These are phyloP conservation scores for Phaeosphaeriaceae sp. DNA, from an alignment of 2,329 filamentous ascomycete species.

Conservation along the genomic window DNA sequence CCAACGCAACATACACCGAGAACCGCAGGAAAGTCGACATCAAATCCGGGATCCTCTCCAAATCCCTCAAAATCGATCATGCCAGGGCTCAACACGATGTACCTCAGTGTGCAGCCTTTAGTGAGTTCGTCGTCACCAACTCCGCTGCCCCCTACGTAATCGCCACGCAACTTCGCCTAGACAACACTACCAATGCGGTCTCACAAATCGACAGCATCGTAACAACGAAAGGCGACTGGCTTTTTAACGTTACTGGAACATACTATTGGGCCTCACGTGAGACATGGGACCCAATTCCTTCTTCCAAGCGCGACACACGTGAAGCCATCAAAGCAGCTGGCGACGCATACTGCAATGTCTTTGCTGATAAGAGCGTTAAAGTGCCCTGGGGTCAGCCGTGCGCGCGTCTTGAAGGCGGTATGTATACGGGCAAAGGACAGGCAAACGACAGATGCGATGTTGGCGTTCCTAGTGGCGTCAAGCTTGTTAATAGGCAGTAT, in stretches of 20 bases:
- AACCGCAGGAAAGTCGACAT: constrained; percentile 33
- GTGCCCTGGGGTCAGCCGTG: constrained; percentile 40
- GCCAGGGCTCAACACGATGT: constrained; percentile 34
- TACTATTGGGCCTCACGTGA: constrained; percentile 34
- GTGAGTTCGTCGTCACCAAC: constrained; percentile 36
- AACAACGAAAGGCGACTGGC: constrained; percentile 39
- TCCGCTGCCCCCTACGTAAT: constrained; percentile 36
- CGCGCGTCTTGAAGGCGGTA: constrained; percentile 35
- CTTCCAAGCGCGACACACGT: constrained; percentile 22
- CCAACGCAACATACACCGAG: constrained; percentile 29
- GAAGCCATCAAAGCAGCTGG: constrained; percentile 34
- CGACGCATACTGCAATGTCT: constrained; percentile 38
- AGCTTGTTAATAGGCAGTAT: constrained; percentile 35
- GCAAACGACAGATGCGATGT: constrained; percentile 34
- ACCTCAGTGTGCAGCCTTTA: constrained; percentile 35
- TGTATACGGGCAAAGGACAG: constrained; percentile 35
- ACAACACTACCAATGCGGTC: constrained; percentile 29
- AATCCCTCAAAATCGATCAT: constrained; percentile 32
- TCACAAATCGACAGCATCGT: constrained; percentile 32
- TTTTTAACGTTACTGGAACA: constrained; percentile 39
- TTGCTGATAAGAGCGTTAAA: constrained; percentile 30
- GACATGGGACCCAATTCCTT: constrained; percentile 30
- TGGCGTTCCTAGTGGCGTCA: constrained; percentile 36
- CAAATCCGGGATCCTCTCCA: constrained; percentile 27
- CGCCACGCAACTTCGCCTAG: constrained; percentile 31